These are phyloP conservation scores for Microdochium nivale DNA, from an alignment of 2,329 filamentous ascomycete genomes.

Conservation along the genomic window DNA sequence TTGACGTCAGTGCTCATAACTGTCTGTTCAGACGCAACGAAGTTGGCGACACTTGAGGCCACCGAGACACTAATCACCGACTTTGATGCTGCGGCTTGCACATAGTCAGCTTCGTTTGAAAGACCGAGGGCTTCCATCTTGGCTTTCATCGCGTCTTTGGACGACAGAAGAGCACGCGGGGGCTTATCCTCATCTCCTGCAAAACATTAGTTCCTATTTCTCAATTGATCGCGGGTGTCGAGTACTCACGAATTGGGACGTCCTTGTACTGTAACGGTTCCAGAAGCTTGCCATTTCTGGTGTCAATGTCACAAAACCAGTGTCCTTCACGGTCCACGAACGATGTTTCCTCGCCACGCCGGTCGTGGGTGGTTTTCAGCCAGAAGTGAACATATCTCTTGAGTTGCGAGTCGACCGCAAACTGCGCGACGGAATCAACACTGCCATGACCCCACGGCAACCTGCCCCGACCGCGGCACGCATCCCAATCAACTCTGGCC, in stretches of 20 bases:
- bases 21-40: conserved; percentile 1
- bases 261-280: conserved; percentile 21
- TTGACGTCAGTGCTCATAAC: conserved; percentile 10
- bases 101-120: too few relatives aligned
- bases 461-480: not conserved
- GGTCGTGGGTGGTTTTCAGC: conserved; percentile 4
- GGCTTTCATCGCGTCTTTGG: too few relatives aligned
- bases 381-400: conserved; percentile 9
- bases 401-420: conserved; percentile 2
- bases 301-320: conserved; percentile 26
- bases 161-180: too few relatives aligned
- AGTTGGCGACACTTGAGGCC: not conserved
- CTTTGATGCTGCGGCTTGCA: conserved; percentile 6
- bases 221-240: not conserved
- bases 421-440: conserved; percentile 4
- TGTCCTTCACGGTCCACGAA: conserved; percentile 7
- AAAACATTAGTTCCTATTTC: not conserved
- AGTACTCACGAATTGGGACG: conserved; percentile 12
- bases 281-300: conserved; percentile 24
- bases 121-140: too few relatives aligned
- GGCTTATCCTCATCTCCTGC: not conserved
- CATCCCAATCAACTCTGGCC: not conserved
- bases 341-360: not conserved
- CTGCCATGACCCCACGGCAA: not conserved
- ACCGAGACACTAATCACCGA: not conserved